Percentiles rank a stretch among this genome's conserved stretches.
phyloP scores from a whole-genome alignment of 306 rosid genomes.

The Cucumis hystrix region DNA sequence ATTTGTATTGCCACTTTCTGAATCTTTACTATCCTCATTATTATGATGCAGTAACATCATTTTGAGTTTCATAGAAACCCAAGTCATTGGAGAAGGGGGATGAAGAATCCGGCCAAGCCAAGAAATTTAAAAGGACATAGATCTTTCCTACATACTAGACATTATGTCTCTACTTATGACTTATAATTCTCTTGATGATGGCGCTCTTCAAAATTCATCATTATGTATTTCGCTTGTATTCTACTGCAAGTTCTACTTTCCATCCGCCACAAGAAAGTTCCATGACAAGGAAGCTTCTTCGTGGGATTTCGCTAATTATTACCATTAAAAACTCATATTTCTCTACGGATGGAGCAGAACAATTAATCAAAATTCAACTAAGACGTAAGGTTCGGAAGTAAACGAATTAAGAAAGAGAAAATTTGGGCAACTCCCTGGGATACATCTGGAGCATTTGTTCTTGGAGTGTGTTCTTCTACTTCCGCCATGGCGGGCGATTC shows the following conservation, averaged over 20 bases:
- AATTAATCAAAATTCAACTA: neutral
- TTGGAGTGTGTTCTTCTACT: constrained; percentile 1
- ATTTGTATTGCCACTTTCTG: neutral
- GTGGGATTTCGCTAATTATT: neutral
- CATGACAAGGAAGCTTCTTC: neutral
- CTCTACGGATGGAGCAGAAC: neutral
- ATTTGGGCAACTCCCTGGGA: neutral
- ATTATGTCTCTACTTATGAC: neutral
- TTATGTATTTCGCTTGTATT: neutral
- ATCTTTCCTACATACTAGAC: neutral
- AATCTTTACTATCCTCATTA: neutral
- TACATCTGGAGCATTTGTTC: neutral
- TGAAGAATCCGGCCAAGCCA: neutral
- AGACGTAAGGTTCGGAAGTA: neutral
- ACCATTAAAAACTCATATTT: neutral
- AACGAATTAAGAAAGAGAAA: neutral
- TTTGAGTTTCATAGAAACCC: neutral
- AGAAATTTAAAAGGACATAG: neutral
- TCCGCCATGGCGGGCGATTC: constrained; percentile 2
- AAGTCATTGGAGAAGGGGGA: neutral
- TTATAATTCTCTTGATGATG: neutral
- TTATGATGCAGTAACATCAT: neutral
- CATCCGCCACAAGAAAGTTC: neutral
- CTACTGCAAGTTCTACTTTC: neutral
- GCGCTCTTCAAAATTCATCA: neutral